Evolutionary conservation across 257 asterid genomes (phyloP).

Genomic region (Marsdenia floribunda): DNA sequence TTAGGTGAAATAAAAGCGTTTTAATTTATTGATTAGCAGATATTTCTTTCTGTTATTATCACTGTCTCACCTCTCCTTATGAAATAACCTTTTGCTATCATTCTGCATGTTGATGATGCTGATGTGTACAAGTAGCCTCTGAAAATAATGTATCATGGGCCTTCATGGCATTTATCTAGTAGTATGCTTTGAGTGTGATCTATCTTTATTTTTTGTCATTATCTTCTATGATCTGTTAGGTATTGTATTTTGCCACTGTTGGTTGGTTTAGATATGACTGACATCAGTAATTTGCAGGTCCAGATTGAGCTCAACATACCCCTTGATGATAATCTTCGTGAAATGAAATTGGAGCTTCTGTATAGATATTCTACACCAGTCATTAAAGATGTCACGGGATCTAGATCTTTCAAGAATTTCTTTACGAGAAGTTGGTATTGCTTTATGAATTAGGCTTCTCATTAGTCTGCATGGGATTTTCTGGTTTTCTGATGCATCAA

Average conservation of each 20-base stretch:
- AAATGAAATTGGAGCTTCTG: constrained; percentile 59
- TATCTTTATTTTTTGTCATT: not conserved
- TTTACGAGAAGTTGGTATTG: constrained; percentile 50
- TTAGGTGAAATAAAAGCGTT: not conserved
- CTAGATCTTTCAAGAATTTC: constrained; percentile 37
- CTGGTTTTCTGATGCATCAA: not conserved
- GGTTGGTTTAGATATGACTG: not conserved
- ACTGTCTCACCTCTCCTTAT: not conserved
- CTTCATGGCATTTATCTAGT: not conserved
- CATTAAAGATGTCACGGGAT: constrained; percentile 41
- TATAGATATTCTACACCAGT: constrained; percentile 33
- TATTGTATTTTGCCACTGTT: not conserved
- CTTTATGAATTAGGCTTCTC: not conserved
- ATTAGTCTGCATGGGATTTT: not conserved
- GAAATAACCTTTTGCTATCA: not conserved
- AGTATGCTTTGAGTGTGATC: not conserved
- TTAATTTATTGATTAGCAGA: not conserved
- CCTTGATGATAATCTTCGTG: constrained; percentile 41
- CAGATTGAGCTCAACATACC: constrained; percentile 49
- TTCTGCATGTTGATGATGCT: not conserved
- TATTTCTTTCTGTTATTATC: not conserved
- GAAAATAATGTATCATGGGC: not conserved
- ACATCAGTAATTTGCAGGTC: constrained; percentile 36
- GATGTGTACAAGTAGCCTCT: not conserved
- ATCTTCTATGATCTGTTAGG: not conserved